A percentile compares a stretch with the other conserved stretches of the same genome.
These are phyloP conservation scores for Pichia insulana DNA, from an alignment of 805 yeast genomes.

Conservation along the genomic window DNA sequence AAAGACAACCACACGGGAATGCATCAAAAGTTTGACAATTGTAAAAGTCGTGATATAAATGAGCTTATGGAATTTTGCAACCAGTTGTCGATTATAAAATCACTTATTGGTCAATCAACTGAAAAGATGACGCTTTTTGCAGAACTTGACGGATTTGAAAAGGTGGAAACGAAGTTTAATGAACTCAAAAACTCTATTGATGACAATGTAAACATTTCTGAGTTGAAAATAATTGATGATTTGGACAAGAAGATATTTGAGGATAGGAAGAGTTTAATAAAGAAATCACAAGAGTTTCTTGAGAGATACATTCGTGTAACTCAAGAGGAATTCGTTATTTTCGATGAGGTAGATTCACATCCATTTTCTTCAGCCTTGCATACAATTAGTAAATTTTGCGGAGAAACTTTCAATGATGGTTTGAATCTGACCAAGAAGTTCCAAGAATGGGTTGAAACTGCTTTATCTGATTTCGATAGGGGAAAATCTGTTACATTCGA, in stretches of 20 bases:
- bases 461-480: constrained; percentile 12
- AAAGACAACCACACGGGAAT: background rate
- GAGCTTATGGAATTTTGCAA: constrained; percentile 25
- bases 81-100: constrained; percentile 22
- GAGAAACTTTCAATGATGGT: background rate
- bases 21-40: background rate
- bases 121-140: constrained; percentile 11
- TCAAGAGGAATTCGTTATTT: no score
- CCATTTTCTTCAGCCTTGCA: no score
- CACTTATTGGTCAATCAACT: constrained; percentile 14
- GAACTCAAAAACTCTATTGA: constrained; percentile 8
- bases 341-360: no score
- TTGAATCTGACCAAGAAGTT: constrained; percentile 21
- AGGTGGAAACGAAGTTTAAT: constrained; percentile 12
- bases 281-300: background rate
- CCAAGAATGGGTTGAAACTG: constrained; percentile 16
- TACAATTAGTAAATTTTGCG: no score
- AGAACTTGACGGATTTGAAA: constrained; percentile 11
- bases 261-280: no score
- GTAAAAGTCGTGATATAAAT: constrained; percentile 10
- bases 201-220: background rate
- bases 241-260: constrained; percentile 10
- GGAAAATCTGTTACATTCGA: constrained; percentile 8
- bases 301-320: background rate
- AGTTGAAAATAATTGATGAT: constrained; percentile 13